Percentiles rank a stretch among this genome's conserved stretches.
These are phyloP conservation scores for Chalciporus chontae DNA, from an alignment of 768 basidiomycete species.

Conservation along the genomic window DNA sequence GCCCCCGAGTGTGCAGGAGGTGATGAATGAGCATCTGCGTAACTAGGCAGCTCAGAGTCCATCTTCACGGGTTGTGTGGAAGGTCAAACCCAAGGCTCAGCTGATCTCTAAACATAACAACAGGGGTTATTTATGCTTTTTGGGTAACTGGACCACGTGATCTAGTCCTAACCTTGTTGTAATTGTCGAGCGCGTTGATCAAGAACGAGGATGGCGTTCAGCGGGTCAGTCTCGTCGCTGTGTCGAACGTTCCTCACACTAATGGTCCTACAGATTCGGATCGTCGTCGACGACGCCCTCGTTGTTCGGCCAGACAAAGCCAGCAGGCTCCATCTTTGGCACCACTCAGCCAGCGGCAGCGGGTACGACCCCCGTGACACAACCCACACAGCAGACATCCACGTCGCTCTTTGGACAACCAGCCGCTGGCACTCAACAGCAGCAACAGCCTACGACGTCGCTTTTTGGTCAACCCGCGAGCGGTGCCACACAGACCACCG, in stretches of 20 bases:
- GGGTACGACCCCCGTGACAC: slow-evolving; percentile 7
- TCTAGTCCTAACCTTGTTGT: not conserved
- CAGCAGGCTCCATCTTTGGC: slow-evolving; percentile 39
- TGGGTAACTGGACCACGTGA: slow-evolving; percentile 9
- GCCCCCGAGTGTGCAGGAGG: not conserved
- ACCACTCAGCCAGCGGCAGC: slow-evolving; percentile 26
- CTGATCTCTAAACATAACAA: not conserved
- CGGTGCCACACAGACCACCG: slow-evolving; percentile 16
- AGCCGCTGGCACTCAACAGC: slow-evolving; percentile 30
- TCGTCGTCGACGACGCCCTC: slow-evolving; percentile 40
- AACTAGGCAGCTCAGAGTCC: slow-evolving; percentile 16
- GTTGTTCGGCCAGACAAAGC: slow-evolving; percentile 32
- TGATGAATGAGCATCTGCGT: slow-evolving; percentile 9
- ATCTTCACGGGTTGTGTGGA: not conserved
- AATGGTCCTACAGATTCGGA: slow-evolving; percentile 26
- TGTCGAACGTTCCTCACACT: not conserved
- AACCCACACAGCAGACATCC: slow-evolving; percentile 17
- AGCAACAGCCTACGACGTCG: slow-evolving; percentile 25
- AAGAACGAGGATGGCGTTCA: slow-evolving; percentile 18
- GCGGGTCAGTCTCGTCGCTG: slow-evolving; percentile 13
- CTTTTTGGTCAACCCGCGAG: slow-evolving; percentile 38
- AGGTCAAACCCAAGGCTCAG: not conserved
- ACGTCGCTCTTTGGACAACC: slow-evolving; percentile 25
- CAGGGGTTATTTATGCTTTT: slow-evolving; percentile 18
- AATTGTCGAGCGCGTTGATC: not conserved